Conservation (phyloP, 1,284 basidiomycete genomes). For the Ceratobasidium sp. region DNA sequence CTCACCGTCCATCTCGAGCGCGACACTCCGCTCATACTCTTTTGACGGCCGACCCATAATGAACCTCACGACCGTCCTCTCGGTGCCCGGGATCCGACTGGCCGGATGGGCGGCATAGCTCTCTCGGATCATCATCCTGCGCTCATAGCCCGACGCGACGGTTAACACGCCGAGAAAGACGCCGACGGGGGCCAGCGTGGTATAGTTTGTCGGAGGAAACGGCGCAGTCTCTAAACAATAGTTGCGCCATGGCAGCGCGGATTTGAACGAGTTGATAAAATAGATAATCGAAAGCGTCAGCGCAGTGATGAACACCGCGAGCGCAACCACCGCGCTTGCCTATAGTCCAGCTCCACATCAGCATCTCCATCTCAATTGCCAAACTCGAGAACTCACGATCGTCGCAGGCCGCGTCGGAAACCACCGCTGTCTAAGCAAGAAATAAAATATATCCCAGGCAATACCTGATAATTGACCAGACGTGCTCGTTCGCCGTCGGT, state of each 20-base stretch:
- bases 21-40: constrained; percentile 81
- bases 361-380: constrained; percentile 60
- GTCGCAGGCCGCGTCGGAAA: constrained; percentile 84
- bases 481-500: constrained; percentile 18
- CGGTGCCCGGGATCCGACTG: constrained; percentile 81
- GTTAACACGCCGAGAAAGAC: constrained; percentile 93
- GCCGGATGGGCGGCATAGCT: constrained; percentile 89
- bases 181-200: constrained; percentile 84
- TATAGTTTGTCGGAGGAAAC: constrained; percentile 66
- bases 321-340: constrained; percentile 55
- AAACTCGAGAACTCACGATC: constrained; percentile 67
- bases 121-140: constrained; percentile 88
- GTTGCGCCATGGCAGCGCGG: constrained; percentile 90
- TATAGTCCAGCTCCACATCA: neutral
- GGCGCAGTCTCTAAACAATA: constrained; percentile 76
- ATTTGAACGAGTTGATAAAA: constrained; percentile 94
- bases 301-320: constrained; percentile 76
- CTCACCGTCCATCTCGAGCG: constrained; percentile 91
- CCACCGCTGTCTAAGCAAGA: constrained; percentile 77
- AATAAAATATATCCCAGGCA: constrained; percentile 63
- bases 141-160: constrained; percentile 85
- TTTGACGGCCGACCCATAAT: constrained; percentile 88
- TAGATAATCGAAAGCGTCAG: constrained; percentile 82
- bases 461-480: constrained; percentile 10
- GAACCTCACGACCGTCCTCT: constrained; percentile 90